Evolutionary conservation across 192 early-diverging fungal species (phyloP), one percentile per base, ranked within the genome.

Genomic region (Dimargaris cristalligena): DNA sequence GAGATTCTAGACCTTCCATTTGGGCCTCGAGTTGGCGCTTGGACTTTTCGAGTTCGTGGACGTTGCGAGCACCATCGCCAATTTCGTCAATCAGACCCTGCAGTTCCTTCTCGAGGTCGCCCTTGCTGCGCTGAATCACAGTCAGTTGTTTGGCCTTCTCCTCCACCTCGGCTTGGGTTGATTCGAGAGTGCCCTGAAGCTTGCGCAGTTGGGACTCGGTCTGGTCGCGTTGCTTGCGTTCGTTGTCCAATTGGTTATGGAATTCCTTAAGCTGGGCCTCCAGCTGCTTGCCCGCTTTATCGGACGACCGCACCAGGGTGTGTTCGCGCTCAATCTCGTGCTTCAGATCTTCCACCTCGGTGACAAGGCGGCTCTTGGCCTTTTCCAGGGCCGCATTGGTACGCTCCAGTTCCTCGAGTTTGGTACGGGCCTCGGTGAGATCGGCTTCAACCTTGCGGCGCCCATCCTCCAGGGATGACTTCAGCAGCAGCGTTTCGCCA

Each of bases 321-420:
- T 87, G 85, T 61, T 87, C 83, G 30, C 86, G 79, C 64, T 92
- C 88, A 31, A 74, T 64, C 61, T 88, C 85, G 59, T 80, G 73
- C 18, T 77, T 72, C 34, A 87, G 65, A 56, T 92, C 88, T 67
- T 90, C 86, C 13, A 84, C 75, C 63, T 90, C 90, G 44, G 80
- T 61, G 3, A 72, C 76, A 9, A 90, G 69, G 4, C 82, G 72
- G 0, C 69, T 61, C 52, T 81, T 83, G 4, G 84, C 78, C 69
- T 88, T 85, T 26, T 92, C 90, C 29, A 85, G 62, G 31, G 75
- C 80, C 26, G 71, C 64, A 41, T 72, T 65, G 33, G 66, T 71
- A 46, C 78, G 67, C 29, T 80, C 78, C 23, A 79, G 60, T 44
- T 84, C 83, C 32, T 81, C 77, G 67, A 75, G 74, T 44, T 77